Evolutionary conservation across 192 early-diverging fungal genomes (phyloP), one percentile per base, ranked within the genome.

Genomic region (Podila epicladia): DNA sequence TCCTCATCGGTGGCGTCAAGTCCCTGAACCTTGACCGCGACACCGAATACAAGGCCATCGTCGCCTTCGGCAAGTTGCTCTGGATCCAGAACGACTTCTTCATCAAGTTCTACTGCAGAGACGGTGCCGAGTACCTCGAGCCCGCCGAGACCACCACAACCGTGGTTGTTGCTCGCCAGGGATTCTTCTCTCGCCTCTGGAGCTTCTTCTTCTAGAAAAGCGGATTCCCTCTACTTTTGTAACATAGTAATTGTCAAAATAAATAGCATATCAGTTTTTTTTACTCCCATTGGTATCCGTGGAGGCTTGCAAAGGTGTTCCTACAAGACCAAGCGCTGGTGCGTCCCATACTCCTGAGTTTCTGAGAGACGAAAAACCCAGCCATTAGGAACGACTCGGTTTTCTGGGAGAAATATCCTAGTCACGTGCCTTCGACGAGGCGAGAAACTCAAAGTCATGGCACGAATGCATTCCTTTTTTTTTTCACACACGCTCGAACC

Each of bases 71-170:
- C 72, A 95, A 95, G 83, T 82, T 95, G 55, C 87, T 95, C 37
- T 95, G 94, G 94, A 85, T 95, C 58, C 94, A 95, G 85, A 95
- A 91, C 70, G 94, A 95, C 71, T 84, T 93, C 64, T 95, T 95
- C 83, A 87, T 89, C 33, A 87, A 87, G 76, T 94, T 92, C 64
- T 95, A 95, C 53, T 87, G 90, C 62, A 86, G 84, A 53, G 92
- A 94, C 26, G 85, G 89, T 11, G 82, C 57, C 4, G 69, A 82
- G 19, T 82, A 67, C 24, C 35, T 15, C 5, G 60, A 82, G 35
- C 65, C 82, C n/a, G 59, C 71, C 1, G 75, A 80, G 28, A 65
- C 79, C 63, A 75, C 76, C 50, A 72, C 71, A 51, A 69, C 49
- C 1, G 85, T 78, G 6, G 75, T 87, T 12, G 64, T 45, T 4